phyloP scores from a whole-genome alignment of 345 rosid genomes.

The Camelina hispida region DNA sequence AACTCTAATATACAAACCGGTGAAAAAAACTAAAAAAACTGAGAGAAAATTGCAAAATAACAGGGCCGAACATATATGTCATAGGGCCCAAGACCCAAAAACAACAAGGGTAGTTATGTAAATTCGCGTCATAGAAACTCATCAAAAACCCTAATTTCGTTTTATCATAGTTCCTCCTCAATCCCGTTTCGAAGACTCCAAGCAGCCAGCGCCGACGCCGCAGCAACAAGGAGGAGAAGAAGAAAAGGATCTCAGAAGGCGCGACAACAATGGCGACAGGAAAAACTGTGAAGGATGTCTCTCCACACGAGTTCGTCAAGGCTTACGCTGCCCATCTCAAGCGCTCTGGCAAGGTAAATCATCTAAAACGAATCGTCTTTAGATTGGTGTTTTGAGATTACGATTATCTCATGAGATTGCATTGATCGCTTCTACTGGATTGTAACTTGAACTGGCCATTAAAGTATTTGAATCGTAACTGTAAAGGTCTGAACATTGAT shows the following conservation, averaged over 20 bases:
- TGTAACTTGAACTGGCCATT: not conserved
- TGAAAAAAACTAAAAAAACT: too few species aligned
- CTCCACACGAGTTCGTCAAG: constrained; percentile 53
- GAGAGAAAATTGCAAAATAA: not conserved
- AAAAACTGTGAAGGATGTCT: constrained; percentile 48
- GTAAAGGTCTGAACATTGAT: not conserved
- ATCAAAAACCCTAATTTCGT: constrained; percentile 40
- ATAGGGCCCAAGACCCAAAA: not conserved
- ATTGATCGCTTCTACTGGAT: not conserved
- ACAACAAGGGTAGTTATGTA: not conserved
- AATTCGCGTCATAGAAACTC: not conserved
- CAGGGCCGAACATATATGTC: not conserved
- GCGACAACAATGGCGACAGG: constrained; percentile 40
- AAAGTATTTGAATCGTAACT: not conserved
- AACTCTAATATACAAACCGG: too few species aligned
- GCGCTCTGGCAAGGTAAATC: constrained; percentile 49
- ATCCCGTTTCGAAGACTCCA: not conserved
- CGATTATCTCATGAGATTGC: not conserved
- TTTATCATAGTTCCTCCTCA: not conserved
- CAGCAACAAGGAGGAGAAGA: constrained; percentile 31
- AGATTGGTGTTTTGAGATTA: not conserved
- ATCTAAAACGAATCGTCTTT: not conserved
- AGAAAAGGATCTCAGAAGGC: not conserved
- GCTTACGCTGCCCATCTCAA: constrained; percentile 52
- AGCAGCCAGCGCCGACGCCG: constrained; percentile 42